These are phyloP conservation scores for Xylariomycetidae sp. DNA, from an alignment of 2,329 filamentous ascomycete species.

Conservation along the genomic window DNA sequence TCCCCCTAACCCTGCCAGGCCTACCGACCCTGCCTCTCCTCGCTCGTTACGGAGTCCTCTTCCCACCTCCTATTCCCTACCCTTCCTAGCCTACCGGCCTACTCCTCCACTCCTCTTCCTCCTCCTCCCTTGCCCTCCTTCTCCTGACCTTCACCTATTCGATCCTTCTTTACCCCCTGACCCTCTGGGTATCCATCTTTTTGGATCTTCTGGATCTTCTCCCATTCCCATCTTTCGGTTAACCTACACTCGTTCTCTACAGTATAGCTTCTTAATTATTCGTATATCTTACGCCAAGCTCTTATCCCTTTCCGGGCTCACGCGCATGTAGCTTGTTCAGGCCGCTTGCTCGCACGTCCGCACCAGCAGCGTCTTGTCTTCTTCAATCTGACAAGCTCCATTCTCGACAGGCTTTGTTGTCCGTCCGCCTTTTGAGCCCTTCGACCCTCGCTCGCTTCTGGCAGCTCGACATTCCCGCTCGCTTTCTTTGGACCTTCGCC, in stretches of 20 bases:
- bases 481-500: conserved; percentile 24
- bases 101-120: conserved; percentile 19
- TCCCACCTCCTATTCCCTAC: background rate
- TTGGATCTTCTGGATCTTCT: conserved; percentile 16
- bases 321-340: conserved; percentile 10
- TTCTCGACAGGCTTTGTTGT: background rate
- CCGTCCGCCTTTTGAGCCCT: conserved; percentile 2
- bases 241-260: conserved; percentile 27
- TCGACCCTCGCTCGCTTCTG: conserved; percentile 20
- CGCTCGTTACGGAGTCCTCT: conserved; percentile 12
- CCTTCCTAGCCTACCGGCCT: conserved; percentile 7
- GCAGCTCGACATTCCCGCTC: conserved; percentile 21
- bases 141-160: conserved; percentile 29
- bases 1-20: conserved; percentile 2
- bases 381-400: background rate
- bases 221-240: conserved; percentile 19
- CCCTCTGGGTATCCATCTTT: conserved; percentile 16
- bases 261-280: conserved; percentile 30
- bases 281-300: conserved; percentile 19
- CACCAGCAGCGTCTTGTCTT: too few relatives aligned
- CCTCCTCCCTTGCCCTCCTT: conserved; percentile 22
- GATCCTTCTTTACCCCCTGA: conserved; percentile 22
- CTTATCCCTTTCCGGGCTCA: conserved; percentile 10
- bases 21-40: conserved; percentile 18
- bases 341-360: conserved; percentile 8